Conservation (phyloP, 2,329 filamentous ascomycete genomes). For the Epichloe typhina region DNA sequence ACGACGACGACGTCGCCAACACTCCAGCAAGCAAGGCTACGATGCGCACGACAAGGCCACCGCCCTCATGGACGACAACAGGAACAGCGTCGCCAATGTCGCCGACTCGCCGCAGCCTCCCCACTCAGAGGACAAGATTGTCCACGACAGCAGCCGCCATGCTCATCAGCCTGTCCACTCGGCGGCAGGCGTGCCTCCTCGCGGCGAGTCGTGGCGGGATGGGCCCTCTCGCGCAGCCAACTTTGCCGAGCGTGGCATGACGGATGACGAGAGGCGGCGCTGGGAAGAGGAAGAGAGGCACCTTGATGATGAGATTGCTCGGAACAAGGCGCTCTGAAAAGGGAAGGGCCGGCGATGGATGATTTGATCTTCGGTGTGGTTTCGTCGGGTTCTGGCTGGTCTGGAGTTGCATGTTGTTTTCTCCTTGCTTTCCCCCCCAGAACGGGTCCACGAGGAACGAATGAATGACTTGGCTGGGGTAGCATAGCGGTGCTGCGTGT, state of each 20-base stretch:
- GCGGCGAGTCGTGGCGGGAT: neutral
- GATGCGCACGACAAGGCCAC: conserved; percentile 16
- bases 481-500: neutral
- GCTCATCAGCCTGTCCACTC: neutral
- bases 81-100: conserved; percentile 22
- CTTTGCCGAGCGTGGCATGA: conserved; percentile 49
- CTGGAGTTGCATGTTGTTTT: neutral
- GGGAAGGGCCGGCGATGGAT: no score
- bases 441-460: no score
- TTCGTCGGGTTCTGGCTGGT: no score
- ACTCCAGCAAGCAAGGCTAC: conserved; percentile 8
- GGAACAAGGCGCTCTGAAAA: conserved; percentile 19
- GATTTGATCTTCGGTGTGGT: no score
- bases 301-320: conserved; percentile 40
- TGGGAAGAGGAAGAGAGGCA: conserved; percentile 39
- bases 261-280: conserved; percentile 34
- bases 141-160: neutral
- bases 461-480: neutral
- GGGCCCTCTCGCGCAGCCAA: conserved; percentile 30
- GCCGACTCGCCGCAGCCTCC: conserved; percentile 28
- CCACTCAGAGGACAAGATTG: conserved; percentile 28
- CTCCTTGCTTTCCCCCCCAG: neutral
- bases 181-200: neutral
- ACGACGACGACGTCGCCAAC: conserved; percentile 20
- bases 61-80: conserved; percentile 34